A percentile compares a stretch with the other conserved stretches of the same genome.
phyloP scores from a whole-genome alignment of 2,329 filamentous ascomycete genomes.

The Beauveria sp. region DNA sequence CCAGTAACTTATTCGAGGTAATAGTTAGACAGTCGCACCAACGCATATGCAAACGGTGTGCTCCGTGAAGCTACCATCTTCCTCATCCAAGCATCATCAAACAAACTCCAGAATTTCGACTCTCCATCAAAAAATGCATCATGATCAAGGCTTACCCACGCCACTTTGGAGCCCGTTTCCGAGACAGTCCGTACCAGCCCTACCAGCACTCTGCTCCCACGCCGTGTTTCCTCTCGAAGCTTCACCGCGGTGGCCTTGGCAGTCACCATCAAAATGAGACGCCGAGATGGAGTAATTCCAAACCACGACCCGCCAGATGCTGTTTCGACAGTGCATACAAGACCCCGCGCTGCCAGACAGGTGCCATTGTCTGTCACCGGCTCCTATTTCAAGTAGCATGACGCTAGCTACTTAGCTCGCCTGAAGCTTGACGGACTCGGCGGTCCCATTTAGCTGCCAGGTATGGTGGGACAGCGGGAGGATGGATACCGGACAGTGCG shows the following conservation, averaged over 20 bases:
- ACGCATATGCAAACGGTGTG: not conserved
- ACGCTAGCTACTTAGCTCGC: not conserved
- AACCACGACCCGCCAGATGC: slow-evolving; percentile 1
- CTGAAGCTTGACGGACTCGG: not conserved
- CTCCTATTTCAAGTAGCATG: not conserved
- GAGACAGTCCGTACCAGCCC: not conserved
- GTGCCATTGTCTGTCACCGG: not conserved
- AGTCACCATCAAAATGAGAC: not conserved
- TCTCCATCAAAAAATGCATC: not conserved
- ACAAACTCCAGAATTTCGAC: not conserved
- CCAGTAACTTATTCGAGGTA: too few relatives aligned
- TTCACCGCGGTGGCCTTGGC: not conserved
- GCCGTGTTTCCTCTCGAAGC: not conserved
- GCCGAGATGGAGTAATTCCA: not conserved
- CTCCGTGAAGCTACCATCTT: not conserved
- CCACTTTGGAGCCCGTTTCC: not conserved
- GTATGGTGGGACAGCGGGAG: not conserved
- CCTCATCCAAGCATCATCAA: not conserved
- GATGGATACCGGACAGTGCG: not conserved
- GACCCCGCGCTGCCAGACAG: not conserved
- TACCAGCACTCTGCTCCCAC: not conserved
- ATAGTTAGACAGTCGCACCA: not conserved
- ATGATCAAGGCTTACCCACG: not conserved
- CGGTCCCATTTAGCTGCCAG: not conserved
- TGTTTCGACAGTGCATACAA: not conserved